phyloP scores from a whole-genome alignment of 139 green algal species.

The Limnomonas spitsbergensis region DNA sequence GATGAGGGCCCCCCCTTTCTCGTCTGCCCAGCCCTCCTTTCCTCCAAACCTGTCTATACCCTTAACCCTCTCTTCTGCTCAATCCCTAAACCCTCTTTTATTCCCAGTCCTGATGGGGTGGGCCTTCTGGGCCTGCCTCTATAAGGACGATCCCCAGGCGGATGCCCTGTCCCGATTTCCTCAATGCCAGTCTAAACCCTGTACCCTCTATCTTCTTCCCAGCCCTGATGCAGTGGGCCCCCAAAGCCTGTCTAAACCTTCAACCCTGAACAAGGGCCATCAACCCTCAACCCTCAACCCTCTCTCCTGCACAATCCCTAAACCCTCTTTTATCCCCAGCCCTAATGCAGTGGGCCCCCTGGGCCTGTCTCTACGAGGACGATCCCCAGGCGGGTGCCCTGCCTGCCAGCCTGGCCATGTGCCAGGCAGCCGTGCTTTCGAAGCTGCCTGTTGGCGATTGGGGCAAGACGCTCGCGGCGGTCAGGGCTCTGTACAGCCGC shows the following conservation, averaged over 20 bases:
- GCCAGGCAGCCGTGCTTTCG: background rate
- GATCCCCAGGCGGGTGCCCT: constrained; percentile 31
- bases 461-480: background rate
- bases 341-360: constrained; percentile 24
- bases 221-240: constrained; percentile 22
- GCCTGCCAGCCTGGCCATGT: constrained; percentile 20
- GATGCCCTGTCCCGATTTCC: too few species aligned
- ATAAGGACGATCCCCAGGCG: constrained; percentile 25
- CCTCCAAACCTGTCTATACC: too few species aligned
- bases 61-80: too few species aligned
- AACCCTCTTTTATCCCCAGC: background rate
- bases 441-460: background rate
- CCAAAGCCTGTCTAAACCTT: constrained; percentile 19
- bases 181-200: too few species aligned
- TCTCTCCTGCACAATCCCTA: too few species aligned
- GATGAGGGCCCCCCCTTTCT: too few species aligned
- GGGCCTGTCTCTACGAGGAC: constrained; percentile 18
- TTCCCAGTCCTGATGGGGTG: constrained; percentile 16
- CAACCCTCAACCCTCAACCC: too few species aligned
- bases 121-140: constrained; percentile 23
- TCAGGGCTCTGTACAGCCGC: background rate
- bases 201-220: too few species aligned
- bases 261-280: too few species aligned
- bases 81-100: too few species aligned
- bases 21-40: too few species aligned